These are phyloP conservation scores for Gliomastix tumulicola DNA, from an alignment of 2,329 filamentous ascomycete species.

Conservation along the genomic window DNA sequence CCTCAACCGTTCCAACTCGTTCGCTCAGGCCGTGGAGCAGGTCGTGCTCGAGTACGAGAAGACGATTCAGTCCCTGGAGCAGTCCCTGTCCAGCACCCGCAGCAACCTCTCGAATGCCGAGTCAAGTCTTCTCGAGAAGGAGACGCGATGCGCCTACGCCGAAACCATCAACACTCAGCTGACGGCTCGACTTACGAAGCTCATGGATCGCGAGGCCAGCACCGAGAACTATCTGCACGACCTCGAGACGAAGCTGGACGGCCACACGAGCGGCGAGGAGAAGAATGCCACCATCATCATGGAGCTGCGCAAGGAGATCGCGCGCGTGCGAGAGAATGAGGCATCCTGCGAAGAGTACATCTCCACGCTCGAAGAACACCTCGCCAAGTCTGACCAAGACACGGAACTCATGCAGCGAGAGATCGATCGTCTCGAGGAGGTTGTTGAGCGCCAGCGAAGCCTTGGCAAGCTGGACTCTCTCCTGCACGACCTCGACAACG, in stretches of 20 bases:
- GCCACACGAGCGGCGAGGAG: slow-evolving; percentile 85
- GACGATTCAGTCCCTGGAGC: slow-evolving; percentile 90
- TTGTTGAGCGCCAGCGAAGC: slow-evolving; percentile 90
- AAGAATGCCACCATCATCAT: slow-evolving; percentile 80
- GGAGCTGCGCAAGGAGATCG: slow-evolving; percentile 86
- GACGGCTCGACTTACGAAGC: slow-evolving; percentile 82
- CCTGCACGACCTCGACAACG: slow-evolving; percentile 79
- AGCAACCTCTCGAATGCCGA: slow-evolving; percentile 78
- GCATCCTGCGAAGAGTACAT: slow-evolving; percentile 92
- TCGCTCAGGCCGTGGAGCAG: slow-evolving; percentile 91
- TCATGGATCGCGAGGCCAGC: slow-evolving; percentile 83
- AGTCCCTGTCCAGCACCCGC: slow-evolving; percentile 83
- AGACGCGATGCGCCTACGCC: slow-evolving; percentile 86
- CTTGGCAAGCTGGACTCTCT: slow-evolving; percentile 91
- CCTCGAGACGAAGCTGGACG: slow-evolving; percentile 83
- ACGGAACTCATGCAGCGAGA: slow-evolving; percentile 95
- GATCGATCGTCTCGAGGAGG: slow-evolving; percentile 87
- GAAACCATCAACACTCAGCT: slow-evolving; percentile 90
- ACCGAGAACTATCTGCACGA: slow-evolving; percentile 93
- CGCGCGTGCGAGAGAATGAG: slow-evolving; percentile 83
- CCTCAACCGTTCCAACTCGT: slow-evolving; percentile 89
- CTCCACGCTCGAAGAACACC: slow-evolving; percentile 86
- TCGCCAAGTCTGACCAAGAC: slow-evolving; percentile 94
- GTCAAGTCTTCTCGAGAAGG: slow-evolving; percentile 81
- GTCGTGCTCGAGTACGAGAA: slow-evolving; percentile 98